Conservation (phyloP, 2,329 filamentous ascomycete genomes). For the Pseudopyrenochaeta lycopersici region DNA sequence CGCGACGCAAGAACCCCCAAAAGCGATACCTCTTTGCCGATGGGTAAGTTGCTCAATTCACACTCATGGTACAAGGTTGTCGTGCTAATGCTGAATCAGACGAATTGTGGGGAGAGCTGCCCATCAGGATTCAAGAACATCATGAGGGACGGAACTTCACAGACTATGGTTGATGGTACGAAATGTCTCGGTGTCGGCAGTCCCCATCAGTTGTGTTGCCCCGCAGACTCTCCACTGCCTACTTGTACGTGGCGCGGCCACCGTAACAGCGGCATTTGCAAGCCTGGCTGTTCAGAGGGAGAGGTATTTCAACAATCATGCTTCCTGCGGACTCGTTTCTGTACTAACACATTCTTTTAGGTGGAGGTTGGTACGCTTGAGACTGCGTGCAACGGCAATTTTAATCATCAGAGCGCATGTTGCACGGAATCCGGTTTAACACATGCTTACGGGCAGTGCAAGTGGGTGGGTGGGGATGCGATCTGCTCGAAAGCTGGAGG, state of each 20-base stretch:
- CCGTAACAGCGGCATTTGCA: background rate
- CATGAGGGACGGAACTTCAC: background rate
- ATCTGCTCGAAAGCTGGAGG: constrained; percentile 28
- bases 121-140: background rate
- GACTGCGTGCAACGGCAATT: background rate
- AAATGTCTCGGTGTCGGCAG: background rate
- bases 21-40: background rate
- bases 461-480: constrained; percentile 49
- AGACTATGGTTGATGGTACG: background rate
- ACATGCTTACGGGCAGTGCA: background rate
- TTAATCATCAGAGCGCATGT: background rate
- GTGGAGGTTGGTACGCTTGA: background rate
- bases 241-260: background rate
- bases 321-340: too few species aligned
- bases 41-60: background rate
- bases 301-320: background rate
- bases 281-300: background rate
- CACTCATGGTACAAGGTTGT: too few species aligned
- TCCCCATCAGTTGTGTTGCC: background rate
- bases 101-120: background rate
- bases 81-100: too few species aligned
- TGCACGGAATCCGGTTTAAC: background rate
- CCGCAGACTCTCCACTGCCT: background rate
- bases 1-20: background rate
- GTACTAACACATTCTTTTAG: too few species aligned